Percentiles rank a stretch among this genome's conserved stretches.
These are phyloP conservation scores for Hordeum pubiflorum DNA, from an alignment of 202 grass and related monocot genomes.

Conservation along the genomic window DNA sequence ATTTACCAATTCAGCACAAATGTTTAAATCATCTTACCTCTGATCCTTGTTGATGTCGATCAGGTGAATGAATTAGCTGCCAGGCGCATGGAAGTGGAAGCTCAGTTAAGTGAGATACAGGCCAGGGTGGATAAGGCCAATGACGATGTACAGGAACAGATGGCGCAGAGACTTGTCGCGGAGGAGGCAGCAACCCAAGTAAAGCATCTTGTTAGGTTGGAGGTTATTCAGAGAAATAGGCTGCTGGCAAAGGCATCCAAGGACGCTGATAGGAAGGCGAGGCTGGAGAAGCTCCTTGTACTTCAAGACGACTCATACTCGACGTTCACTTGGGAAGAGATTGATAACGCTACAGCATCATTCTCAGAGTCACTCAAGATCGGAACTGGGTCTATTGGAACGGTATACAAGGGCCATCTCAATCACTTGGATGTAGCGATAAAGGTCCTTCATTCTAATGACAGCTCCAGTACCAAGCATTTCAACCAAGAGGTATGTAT, in stretches of 20 bases:
- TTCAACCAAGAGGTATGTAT: slow-evolving; percentile 71
- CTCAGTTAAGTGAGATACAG: slow-evolving; percentile 24
- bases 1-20: slow-evolving; percentile 11
- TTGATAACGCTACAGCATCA: slow-evolving; percentile 51
- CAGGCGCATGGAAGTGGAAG: slow-evolving; percentile 4
- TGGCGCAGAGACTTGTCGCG: slow-evolving; percentile 5
- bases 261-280: slow-evolving; percentile 28
- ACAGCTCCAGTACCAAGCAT: slow-evolving; percentile 40
- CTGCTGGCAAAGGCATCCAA: slow-evolving; percentile 23
- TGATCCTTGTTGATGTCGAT: background rate
- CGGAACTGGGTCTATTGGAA: slow-evolving; percentile 58
- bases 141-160: slow-evolving; percentile 21
- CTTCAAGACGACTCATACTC: slow-evolving; percentile 25
- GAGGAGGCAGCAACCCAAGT: slow-evolving; percentile 28
- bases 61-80: slow-evolving; percentile 25
- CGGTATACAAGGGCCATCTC: slow-evolving; percentile 69
- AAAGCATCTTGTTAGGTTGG: slow-evolving; percentile 25
- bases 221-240: slow-evolving; percentile 33
- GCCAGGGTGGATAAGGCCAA: slow-evolving; percentile 31
- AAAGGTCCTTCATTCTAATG: slow-evolving; percentile 51
- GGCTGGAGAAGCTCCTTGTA: slow-evolving; percentile 39
- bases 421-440: slow-evolving; percentile 56
- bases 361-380: slow-evolving; percentile 53
- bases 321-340: slow-evolving; percentile 63
- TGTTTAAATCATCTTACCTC: slow-evolving; percentile 1